Conservation (phyloP, 345 rosid genomes). For the Melaleuca alternifolia region DNA sequence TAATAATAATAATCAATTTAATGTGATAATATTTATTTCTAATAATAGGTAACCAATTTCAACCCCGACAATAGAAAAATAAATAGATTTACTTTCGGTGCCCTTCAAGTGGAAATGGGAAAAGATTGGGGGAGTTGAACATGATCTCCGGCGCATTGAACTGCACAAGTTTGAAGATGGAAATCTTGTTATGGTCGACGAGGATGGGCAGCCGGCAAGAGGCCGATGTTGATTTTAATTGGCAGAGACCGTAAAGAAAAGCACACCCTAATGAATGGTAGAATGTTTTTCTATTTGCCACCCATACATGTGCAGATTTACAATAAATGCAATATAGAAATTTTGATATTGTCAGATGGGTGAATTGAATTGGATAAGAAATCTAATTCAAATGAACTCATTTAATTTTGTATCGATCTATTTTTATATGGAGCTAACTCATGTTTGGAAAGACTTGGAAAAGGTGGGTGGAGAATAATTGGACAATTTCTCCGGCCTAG, state of each 20-base stretch:
- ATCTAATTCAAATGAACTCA: too few species aligned
- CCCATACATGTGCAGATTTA: rapidly evolving
- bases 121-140: neutral
- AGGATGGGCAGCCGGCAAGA: rapidly evolving
- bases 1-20: neutral
- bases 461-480: too few species aligned
- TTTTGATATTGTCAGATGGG: too few species aligned
- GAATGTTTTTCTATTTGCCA: rapidly evolving
- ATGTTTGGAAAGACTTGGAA: too few species aligned
- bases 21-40: neutral
- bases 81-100: too few species aligned
- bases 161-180: neutral
- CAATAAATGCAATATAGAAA: too few species aligned
- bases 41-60: neutral
- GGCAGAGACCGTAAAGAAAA: neutral
- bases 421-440: neutral
- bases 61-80: neutral
- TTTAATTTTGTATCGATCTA: neutral
- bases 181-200: too few species aligned
- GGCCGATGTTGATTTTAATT: neutral
- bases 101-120: neutral
- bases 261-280: neutral
- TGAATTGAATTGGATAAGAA: too few species aligned
- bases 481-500: too few species aligned
- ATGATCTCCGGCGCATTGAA: too few species aligned